Evolutionary conservation across 2,329 filamentous ascomycete genomes (phyloP), one percentile per base, ranked within the genome.

Genomic region (Penicillium sp.): DNA sequence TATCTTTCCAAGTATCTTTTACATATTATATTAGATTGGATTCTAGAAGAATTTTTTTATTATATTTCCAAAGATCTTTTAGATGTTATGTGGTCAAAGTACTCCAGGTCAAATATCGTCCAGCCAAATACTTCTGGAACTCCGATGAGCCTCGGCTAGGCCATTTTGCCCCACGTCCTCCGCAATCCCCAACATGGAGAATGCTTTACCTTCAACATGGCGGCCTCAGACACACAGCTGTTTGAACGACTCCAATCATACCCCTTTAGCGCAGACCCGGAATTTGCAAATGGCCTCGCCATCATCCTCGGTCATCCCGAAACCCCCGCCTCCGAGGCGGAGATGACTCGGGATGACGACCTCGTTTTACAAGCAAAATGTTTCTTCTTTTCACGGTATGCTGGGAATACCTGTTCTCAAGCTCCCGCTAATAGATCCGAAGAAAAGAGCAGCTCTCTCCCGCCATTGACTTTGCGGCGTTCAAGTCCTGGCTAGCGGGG

Each of bases 381-480:
- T 58, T 80, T 79, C 62, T 80, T 78, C 55, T 78, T 75, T 56
- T 73, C 77, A 34, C 71, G 74, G 76, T 78, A 68, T 47, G 66
- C 22, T 32, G 9, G n/a, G 8, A 39, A 40, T 34, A 3, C 11
- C 14, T 43, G 13, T 50, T 14, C 3, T 7, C 6, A 3, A 16
- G 7, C 21, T 7, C 21, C 4, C n/a, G 27, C 32, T 54, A 21
- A 54, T 13, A n/a, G 16, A 43, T 3, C n/a, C 6, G 16, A 44
- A 76, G 75, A 39, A 78, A 77, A 64, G 62, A 71, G 49, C 72
- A 71, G 2, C 45, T 75, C 14, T 49, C 59, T 5, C 56, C 67
- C 3, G 62, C 79, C 16, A 81, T 93, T 58, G 83, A 90, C 68
- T 90, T 88, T 61, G 75, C 83, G 49, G 75, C 75, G 47, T 94